Evolutionary conservation across 2,329 filamentous ascomycete species (phyloP).

Genomic region (Ophiosphaerella korrae): DNA sequence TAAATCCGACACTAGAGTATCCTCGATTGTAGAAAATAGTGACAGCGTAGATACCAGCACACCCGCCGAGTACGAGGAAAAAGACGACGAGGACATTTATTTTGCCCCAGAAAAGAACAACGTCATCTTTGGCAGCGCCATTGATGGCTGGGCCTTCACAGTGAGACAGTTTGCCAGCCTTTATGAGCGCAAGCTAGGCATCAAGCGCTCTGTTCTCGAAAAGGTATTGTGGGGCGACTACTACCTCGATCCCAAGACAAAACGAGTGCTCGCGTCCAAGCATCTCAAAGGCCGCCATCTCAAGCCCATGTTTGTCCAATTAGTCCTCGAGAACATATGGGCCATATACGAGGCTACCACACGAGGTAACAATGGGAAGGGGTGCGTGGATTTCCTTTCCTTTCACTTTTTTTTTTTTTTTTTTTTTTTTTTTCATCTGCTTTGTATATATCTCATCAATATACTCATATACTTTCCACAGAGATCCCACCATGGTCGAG

Average conservation of each 20-base stretch:
- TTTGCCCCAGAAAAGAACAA: slow-evolving; percentile 99
- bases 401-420: no score
- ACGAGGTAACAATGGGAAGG: slow-evolving; percentile 79
- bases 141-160: slow-evolving; percentile 99
- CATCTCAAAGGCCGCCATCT: slow-evolving; percentile 89
- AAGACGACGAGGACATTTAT: slow-evolving; percentile 95
- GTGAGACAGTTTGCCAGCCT: slow-evolving; percentile 89
- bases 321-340: slow-evolving; percentile 96
- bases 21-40: slow-evolving; percentile 57
- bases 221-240: slow-evolving; percentile 97
- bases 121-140: slow-evolving; percentile 96
- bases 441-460: slow-evolving; percentile 45
- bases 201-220: slow-evolving; percentile 85
- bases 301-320: slow-evolving; percentile 96
- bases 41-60: slow-evolving; percentile 57
- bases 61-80: slow-evolving; percentile 75
- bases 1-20: slow-evolving; percentile 61
- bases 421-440: slow-evolving; percentile 25
- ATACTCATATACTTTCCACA: slow-evolving; percentile 52
- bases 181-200: slow-evolving; percentile 96
- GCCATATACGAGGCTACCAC: slow-evolving; percentile 90
- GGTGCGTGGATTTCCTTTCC: slow-evolving; percentile 61
- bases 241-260: slow-evolving; percentile 96
- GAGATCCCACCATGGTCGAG: slow-evolving; percentile 79
- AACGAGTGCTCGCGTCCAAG: slow-evolving; percentile 86